A percentile compares a stretch with the other conserved stretches of the same genome.
Evolutionary conservation across 139 green algal species (phyloP).

Genomic region (Microglena sp.): DNA sequence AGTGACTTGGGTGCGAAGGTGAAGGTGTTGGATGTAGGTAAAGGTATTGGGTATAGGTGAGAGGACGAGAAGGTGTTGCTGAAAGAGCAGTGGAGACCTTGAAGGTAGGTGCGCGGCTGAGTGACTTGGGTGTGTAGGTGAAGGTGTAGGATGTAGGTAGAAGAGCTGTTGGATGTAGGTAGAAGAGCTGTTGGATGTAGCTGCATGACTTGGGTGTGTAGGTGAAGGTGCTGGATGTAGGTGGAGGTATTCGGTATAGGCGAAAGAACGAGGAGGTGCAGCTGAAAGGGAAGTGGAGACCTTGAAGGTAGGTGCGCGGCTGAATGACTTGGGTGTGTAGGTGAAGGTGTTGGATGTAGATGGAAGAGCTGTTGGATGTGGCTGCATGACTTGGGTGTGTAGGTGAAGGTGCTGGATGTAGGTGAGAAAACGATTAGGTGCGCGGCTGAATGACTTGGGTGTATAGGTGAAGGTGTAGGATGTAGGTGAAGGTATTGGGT

Average conservation of each 20-base stretch:
- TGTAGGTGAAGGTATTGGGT: not conserved
- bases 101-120: too few relatives aligned
- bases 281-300: slow-evolving; percentile 34
- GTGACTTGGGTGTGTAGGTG: too few relatives aligned
- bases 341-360: too few relatives aligned
- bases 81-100: too few relatives aligned
- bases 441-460: not conserved
- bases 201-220: not conserved
- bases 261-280: slow-evolving; percentile 41
- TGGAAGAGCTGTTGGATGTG: slow-evolving; percentile 40
- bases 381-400: not conserved
- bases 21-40: not conserved
- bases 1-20: not conserved
- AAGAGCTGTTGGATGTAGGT: slow-evolving; percentile 80
- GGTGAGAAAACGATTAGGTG: too few relatives aligned
- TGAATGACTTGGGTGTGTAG: not conserved
- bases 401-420: too few relatives aligned
- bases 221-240: too few relatives aligned
- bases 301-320: slow-evolving; percentile 26
- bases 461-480: not conserved
- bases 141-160: too few relatives aligned
- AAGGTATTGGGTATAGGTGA: not conserved
- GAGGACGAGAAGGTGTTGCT: not conserved
- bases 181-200: slow-evolving; percentile 42
- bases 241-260: too few relatives aligned